Evolutionary conservation across 2,329 filamentous ascomycete genomes (phyloP).

Genomic region (Trichoderma aggressivum): DNA sequence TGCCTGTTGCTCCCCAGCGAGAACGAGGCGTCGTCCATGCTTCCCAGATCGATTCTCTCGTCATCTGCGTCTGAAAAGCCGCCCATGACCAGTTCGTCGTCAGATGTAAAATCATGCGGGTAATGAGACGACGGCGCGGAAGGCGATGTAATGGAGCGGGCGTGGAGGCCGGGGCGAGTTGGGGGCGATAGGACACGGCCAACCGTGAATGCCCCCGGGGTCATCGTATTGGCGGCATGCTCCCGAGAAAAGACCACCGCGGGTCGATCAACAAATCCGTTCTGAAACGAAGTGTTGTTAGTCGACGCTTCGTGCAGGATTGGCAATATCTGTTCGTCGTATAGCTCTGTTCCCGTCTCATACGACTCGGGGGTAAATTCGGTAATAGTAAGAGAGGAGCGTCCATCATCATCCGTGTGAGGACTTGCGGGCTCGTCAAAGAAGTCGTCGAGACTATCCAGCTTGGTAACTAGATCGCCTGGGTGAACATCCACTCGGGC

Average conservation of each 20-base stretch:
- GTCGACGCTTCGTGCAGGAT: constrained; percentile 83
- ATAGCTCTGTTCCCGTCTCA: constrained; percentile 71
- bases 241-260: constrained; percentile 58
- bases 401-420: constrained; percentile 54
- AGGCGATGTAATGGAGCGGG: constrained; percentile 81
- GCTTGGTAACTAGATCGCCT: constrained; percentile 76
- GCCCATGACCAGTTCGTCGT: constrained; percentile 72
- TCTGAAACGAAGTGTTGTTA: constrained; percentile 79
- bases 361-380: constrained; percentile 63
- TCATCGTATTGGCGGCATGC: constrained; percentile 59
- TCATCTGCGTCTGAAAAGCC: constrained; percentile 77
- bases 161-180: constrained; percentile 66
- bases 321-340: constrained; percentile 89
- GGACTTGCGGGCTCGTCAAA: constrained; percentile 68
- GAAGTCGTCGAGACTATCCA: constrained; percentile 78
- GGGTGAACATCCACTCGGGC: constrained; percentile 62
- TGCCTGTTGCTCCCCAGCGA: constrained; percentile 59
- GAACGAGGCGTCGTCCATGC: constrained; percentile 46
- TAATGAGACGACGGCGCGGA: constrained; percentile 52
- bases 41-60: constrained; percentile 42
- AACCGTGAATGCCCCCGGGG: constrained; percentile 55
- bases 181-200: constrained; percentile 38
- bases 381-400: constrained; percentile 60
- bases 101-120: constrained; percentile 61
- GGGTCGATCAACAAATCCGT: constrained; percentile 75